These are phyloP conservation scores for Craspedostauros australis DNA, from an alignment of 108 stramenopile species.

Conservation along the genomic window DNA sequence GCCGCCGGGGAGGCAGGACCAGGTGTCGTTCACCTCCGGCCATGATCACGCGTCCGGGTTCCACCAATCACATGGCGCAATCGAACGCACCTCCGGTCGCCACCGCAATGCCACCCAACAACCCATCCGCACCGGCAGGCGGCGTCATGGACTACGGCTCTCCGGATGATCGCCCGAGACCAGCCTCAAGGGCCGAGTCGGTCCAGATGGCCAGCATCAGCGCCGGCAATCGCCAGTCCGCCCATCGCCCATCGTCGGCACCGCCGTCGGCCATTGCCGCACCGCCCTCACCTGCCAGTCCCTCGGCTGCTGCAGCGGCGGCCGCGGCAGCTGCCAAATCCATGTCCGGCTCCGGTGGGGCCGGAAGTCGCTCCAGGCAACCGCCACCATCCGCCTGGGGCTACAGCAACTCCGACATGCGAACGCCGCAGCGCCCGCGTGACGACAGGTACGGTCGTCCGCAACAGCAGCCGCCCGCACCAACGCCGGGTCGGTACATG, in stretches of 20 bases:
- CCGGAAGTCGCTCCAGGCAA: neutral
- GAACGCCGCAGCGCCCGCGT: no score
- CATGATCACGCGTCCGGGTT: slow-evolving; percentile 14
- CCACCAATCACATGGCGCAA: no score
- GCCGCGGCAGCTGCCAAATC: slow-evolving; percentile 59
- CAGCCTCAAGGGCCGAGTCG: no score
- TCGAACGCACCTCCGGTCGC: no score
- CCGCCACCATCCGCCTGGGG: slow-evolving; percentile 11
- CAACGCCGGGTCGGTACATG: neutral
- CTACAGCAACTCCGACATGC: no score
- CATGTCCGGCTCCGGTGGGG: slow-evolving; percentile 8
- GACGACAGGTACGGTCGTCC: no score
- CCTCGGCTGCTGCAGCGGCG: slow-evolving; percentile 40
- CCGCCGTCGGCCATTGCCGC: slow-evolving; percentile 1
- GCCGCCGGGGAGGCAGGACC: slow-evolving; percentile 46
- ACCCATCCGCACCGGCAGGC: no score
- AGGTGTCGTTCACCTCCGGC: slow-evolving; percentile 35
- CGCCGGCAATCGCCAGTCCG: neutral
- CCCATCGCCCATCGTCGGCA: slow-evolving; percentile 4
- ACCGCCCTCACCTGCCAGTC: slow-evolving; percentile 24
- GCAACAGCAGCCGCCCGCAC: slow-evolving; percentile 7
- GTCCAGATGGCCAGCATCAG: neutral
- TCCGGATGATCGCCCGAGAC: no score
- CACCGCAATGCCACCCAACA: no score
- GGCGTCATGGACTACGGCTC: no score